phyloP scores from a whole-genome alignment of 495 filamentous ascomycete genomes.

The Friedmanniomyces simplex region DNA sequence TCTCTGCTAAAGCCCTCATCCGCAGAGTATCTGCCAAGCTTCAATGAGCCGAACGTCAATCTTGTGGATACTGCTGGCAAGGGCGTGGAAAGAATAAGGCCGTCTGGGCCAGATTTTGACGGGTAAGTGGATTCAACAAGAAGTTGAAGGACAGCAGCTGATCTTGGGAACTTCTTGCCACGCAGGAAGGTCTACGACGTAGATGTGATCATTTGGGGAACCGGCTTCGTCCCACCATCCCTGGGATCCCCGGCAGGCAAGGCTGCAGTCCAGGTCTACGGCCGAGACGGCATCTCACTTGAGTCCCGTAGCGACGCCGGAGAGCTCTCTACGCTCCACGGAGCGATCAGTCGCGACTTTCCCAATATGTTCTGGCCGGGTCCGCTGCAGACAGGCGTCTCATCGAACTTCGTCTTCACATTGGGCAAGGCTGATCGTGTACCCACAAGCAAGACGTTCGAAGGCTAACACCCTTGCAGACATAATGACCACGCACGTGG shows the following conservation, averaged over 20 bases:
- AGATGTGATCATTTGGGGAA: constrained; percentile 41
- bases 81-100: constrained; percentile 35
- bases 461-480: too few species aligned
- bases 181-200: constrained; percentile 28
- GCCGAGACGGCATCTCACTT: constrained; percentile 35
- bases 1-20: not conserved
- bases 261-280: constrained; percentile 34
- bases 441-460: too few species aligned
- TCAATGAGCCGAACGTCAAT: constrained; percentile 25
- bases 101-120: constrained; percentile 31
- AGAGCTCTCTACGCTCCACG: constrained; percentile 38
- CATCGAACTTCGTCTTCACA: constrained; percentile 35
- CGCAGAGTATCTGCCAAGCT: constrained; percentile 20
- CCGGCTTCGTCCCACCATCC: constrained; percentile 36
- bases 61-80: constrained; percentile 47
- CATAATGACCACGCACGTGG: constrained; percentile 31
- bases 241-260: constrained; percentile 29
- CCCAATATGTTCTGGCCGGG: constrained; percentile 46
- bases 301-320: constrained; percentile 35
- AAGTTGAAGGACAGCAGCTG: not conserved
- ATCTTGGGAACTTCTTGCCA: not conserved
- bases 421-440: too few species aligned
- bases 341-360: constrained; percentile 35
- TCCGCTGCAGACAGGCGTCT: constrained; percentile 30
- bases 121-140: not conserved